These are phyloP conservation scores for Amanita inopinata DNA, from an alignment of 768 basidiomycete species.

Conservation along the genomic window DNA sequence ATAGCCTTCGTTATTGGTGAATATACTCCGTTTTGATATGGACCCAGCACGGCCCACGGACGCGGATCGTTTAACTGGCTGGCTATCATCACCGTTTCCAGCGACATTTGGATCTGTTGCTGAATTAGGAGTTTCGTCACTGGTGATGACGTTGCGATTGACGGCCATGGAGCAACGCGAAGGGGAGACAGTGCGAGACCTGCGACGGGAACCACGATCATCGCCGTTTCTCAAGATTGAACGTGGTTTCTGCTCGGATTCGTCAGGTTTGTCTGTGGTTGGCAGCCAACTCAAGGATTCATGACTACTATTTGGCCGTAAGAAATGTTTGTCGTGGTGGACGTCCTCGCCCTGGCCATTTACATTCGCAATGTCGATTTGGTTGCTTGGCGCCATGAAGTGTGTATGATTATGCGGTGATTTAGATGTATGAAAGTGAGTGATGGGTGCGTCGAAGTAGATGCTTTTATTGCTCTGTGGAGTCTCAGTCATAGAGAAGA, in stretches of 20 bases:
- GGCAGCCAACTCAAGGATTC: conserved; percentile 2
- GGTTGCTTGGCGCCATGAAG: background rate
- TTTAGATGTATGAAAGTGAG: too few relatives aligned
- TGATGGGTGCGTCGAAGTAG: conserved; percentile 2
- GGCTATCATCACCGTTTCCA: background rate
- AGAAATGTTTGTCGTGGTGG: background rate
- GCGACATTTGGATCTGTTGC: background rate
- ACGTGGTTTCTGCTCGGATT: background rate
- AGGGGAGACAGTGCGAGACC: background rate
- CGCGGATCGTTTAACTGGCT: conserved; percentile 9
- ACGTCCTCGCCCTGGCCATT: background rate
- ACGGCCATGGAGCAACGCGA: background rate
- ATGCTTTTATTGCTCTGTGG: background rate
- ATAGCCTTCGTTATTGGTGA: conserved; percentile 24
- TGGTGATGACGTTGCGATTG: too few relatives aligned
- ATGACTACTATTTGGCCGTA: background rate
- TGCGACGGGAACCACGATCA: background rate
- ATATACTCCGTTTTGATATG: conserved; percentile 19
- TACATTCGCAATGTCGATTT: background rate
- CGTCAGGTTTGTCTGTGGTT: background rate
- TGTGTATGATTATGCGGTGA: background rate
- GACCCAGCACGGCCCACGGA: conserved; percentile 18
- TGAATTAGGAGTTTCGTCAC: background rate
- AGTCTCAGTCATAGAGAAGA: background rate
- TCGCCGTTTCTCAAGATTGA: background rate